Base-by-base conservation (phyloP, 495 filamentous ascomycete genomes). In the Aspergillus biplanus region DNA sequence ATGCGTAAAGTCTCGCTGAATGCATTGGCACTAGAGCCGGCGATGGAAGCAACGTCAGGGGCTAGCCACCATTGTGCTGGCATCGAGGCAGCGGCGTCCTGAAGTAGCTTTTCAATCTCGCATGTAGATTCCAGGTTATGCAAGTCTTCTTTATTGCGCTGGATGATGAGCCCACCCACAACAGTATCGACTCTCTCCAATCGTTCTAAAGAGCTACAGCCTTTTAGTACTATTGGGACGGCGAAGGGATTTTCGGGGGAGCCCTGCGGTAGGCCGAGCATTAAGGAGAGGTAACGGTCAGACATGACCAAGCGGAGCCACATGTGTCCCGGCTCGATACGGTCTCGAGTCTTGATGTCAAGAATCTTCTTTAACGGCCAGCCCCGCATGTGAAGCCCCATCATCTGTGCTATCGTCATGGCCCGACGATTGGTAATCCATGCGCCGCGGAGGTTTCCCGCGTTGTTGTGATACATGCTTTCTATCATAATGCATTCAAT, bases 401-500 rank as follows among this genome's bases (percentile, higher is more conserved):
- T 59, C 32, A 64, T 37, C 56, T 60, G 65, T 6, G 57, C 65
- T 15, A 61, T 16, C 8, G 57, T 9, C 9, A 46, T 60, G 7
- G 81, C 83, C 46, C 82, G 67, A 8, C 76, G 78, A 9, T 64
- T 52, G 13, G 77, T 62, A 37, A 83, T 53, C 80, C 76, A 84
- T 1, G 73, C 61, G 9, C 68, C 65, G 31, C 76, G 78, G 0
- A 85, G 71, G 58, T 82, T 84, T 3, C 82, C 83, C 8, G 54
- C 59, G 58, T 83, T 77, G 32, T 67, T 71, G 4, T 83, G 77
- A 65, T 78, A 84, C 54, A 77, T 55, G 31, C 66, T 67, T 63
- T 85, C 82, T 9, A 83, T 64, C 55, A 85, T 77, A 52, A 85
- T 68, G 62, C 78, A 83, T 52, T 83, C 79, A 4, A 85, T 47